A percentile compares a stretch with the other conserved stretches of the same genome.
phyloP scores from a whole-genome alignment of 2,329 filamentous ascomycete species.

The Aspergillus nomiae region DNA sequence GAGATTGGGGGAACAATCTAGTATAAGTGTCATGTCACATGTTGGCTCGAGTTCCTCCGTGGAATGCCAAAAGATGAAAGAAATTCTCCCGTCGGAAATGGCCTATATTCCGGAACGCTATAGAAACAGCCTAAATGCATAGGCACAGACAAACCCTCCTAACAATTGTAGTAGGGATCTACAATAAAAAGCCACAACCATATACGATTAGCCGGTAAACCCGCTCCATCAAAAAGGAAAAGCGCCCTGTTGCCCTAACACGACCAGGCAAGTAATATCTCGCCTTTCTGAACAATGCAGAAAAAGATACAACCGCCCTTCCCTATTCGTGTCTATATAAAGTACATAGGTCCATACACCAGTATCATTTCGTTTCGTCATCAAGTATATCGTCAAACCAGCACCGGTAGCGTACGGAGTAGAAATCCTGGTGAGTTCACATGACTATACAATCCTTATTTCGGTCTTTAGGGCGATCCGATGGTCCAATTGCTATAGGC shows the following conservation, averaged over 20 bases:
- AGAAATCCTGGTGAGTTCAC: constrained; percentile 25
- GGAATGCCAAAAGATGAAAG: not conserved
- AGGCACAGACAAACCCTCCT: not conserved
- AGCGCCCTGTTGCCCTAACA: not conserved
- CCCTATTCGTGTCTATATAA: constrained; percentile 8
- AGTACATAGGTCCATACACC: constrained; percentile 9
- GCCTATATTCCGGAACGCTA: not conserved
- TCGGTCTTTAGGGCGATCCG: constrained; percentile 32
- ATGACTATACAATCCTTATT: constrained; percentile 49
- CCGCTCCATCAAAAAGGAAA: not conserved
- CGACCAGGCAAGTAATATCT: not conserved
- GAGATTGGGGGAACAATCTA: not conserved
- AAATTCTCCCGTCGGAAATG: not conserved
- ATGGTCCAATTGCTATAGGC: constrained; percentile 13
- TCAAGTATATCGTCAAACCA: not conserved
- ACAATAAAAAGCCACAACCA: not conserved
- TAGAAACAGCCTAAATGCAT: not conserved
- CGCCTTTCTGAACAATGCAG: not conserved
- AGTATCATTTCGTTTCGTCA: constrained; percentile 6
- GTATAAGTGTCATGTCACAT: not conserved
- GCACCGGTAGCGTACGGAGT: not conserved
- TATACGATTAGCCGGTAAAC: not conserved
- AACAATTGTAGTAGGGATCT: not conserved
- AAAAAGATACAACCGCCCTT: not conserved
- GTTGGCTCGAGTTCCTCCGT: not conserved